A percentile compares a stretch with the other conserved stretches of the same genome.
These are phyloP conservation scores for Salix exigua DNA, from an alignment of 345 rosid genomes.

Conservation along the genomic window DNA sequence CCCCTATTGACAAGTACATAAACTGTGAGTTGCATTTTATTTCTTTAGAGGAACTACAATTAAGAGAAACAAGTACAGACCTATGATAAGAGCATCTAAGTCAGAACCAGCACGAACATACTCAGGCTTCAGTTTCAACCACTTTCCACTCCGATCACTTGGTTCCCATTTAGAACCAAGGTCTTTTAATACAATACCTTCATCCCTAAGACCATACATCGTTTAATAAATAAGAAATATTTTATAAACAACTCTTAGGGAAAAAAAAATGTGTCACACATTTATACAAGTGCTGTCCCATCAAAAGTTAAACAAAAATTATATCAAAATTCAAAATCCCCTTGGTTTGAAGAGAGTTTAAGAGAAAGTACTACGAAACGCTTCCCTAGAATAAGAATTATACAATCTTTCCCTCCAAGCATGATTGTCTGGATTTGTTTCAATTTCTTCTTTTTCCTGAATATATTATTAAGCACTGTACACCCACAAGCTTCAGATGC, in stretches of 20 bases:
- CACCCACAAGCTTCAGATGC: no score
- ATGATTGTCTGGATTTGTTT: no score
- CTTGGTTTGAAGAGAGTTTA: no score
- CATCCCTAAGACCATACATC: slow-evolving; percentile 49
- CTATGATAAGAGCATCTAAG: slow-evolving; percentile 88
- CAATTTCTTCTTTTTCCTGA: no score
- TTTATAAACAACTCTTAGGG: neutral
- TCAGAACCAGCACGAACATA: slow-evolving; percentile 82
- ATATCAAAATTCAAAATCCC: no score
- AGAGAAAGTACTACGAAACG: no score
- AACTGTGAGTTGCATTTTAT: neutral
- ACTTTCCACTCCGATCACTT: slow-evolving; percentile 93
- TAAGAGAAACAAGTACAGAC: slow-evolving; percentile 34
- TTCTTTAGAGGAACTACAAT: slow-evolving; percentile 5
- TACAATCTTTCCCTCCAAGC: no score
- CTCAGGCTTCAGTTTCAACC: slow-evolving; percentile 95
- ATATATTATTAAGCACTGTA: no score
- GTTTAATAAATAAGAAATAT: neutral
- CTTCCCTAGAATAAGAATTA: no score
- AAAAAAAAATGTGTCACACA: neutral
- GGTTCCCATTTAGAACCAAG: slow-evolving; percentile 97
- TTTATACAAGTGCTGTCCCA: neutral
- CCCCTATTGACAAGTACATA: slow-evolving; percentile 49
- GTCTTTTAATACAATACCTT: slow-evolving; percentile 86
- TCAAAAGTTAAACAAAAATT: no score